Evolutionary conservation across 106 monocot genomes (phyloP), one percentile per base, ranked within the genome.

Genomic region (Acanthochlamys bracteata): DNA sequence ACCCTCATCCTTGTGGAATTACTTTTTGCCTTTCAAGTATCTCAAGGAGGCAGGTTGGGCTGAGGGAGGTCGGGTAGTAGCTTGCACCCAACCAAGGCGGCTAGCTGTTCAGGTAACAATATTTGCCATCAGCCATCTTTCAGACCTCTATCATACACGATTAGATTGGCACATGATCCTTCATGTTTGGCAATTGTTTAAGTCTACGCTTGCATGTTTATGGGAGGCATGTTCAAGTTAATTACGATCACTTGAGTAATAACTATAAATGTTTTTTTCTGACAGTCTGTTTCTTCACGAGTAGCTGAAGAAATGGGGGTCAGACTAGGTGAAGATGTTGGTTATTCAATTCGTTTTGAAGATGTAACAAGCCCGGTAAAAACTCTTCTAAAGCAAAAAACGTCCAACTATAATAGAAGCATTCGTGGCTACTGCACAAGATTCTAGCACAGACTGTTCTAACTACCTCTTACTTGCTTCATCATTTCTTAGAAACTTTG

Each of bases 341-440:
- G 90, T 20, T 96, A 96, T 72, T 96, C 95, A 20, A 90, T 96
- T 62, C 71, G 95, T 40, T 96, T 96, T 88, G 95, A 96, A 68
- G 95, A 96, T 74, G 90, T 90, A 66, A 96, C 95, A 42, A 87
- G 90, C 24, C 45, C 45, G 45, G 95, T 90, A 0, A 96, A 96
- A 60, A 96, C 95, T 49, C 47, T 96, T 60, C 39, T 96, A 24
- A 90, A 95, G 39, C 90, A 39, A n/a, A 24, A 16, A 26, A 60
- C 17, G 16, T 4, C 60, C 7, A 12, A 7, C 15, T n/a, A 10
- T 59, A 49, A n/a, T 59, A 21, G 20, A 20, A 12, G 45, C 11
- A 46, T 46, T 14, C 45, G 8, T 46, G 45, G 11, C 14, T 46
- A 10, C 45, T 46, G 45, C 45, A 46, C 14, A 46, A 46, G 14